Conservation (phyloP, 2,329 filamentous ascomycete genomes). For the Gyromitra esculenta region DNA sequence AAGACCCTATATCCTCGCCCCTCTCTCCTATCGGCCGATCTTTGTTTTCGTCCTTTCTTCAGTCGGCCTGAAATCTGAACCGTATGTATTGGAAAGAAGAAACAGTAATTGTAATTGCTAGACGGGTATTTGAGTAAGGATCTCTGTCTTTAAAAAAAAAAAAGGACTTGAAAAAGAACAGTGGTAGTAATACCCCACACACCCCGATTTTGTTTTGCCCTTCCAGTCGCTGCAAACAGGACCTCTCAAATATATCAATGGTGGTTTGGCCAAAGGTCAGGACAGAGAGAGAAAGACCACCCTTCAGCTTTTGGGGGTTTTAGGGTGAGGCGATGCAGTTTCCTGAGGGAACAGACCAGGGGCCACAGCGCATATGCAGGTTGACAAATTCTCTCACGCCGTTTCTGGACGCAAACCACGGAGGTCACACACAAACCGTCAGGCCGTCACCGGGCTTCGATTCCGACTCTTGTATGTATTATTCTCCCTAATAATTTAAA, state of each 20-base stretch:
- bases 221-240: conserved; percentile 34
- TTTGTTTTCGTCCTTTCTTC: conserved; percentile 20
- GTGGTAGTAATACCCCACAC: conserved; percentile 27
- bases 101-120: conserved; percentile 13
- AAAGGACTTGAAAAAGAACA: conserved; percentile 28
- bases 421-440: conserved; percentile 14
- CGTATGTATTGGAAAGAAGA: neutral
- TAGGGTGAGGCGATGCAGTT: conserved; percentile 32
- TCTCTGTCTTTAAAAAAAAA: conserved; percentile 5
- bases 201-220: conserved; percentile 4
- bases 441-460: neutral
- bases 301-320: conserved; percentile 17
- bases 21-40: conserved; percentile 4
- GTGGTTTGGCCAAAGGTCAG: conserved; percentile 38
- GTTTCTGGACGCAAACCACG: conserved; percentile 27
- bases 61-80: neutral
- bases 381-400: conserved; percentile 47
- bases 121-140: conserved; percentile 38
- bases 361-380: conserved; percentile 39
- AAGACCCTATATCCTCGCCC: neutral
- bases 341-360: conserved; percentile 11
- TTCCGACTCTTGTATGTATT: neutral
- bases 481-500: neutral
- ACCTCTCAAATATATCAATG: conserved; percentile 29
- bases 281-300: conserved; percentile 26